Conservation (phyloP, 768 basidiomycete genomes). For the Lactifluus rugatus region DNA sequence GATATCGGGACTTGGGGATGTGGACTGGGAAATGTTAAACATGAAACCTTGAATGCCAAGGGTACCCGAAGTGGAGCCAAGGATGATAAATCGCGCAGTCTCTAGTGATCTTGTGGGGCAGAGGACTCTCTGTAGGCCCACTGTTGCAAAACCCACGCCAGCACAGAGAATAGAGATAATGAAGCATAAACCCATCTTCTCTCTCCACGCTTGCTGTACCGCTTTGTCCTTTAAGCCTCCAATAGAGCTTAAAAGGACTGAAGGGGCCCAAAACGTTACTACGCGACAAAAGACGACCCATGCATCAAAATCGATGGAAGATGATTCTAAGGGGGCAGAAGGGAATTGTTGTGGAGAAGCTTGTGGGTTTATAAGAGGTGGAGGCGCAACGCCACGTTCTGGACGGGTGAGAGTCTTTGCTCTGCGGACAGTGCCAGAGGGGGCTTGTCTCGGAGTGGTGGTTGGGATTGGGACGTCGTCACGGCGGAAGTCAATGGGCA, state of each 20-base stretch:
- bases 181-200: conserved; percentile 90
- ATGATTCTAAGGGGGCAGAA: conserved; percentile 28
- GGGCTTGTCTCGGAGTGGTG: conserved; percentile 19
- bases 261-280: conserved; percentile 88
- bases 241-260: conserved; percentile 57
- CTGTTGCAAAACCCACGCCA: conserved; percentile 81
- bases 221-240: conserved; percentile 76
- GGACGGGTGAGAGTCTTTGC: conserved; percentile 96
- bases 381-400: conserved; percentile 88
- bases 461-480: conserved; percentile 20
- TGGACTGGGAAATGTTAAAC: conserved; percentile 59
- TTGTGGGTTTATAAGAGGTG: conserved; percentile 86
- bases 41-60: conserved; percentile 70
- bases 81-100: conserved; percentile 37
- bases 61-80: conserved; percentile 50
- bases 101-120: conserved; percentile 52
- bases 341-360: conserved; percentile 32
- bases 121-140: conserved; percentile 86
- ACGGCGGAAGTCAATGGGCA: conserved; percentile 9
- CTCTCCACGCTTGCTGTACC: conserved; percentile 88
- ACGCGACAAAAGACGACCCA: conserved; percentile 78
- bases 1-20: conserved; percentile 34
- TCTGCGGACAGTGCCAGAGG: conserved; percentile 57
- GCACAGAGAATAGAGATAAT: conserved; percentile 74
- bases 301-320: conserved; percentile 37